Evolutionary conservation across 2,329 filamentous ascomycete genomes (phyloP), one percentile per base, ranked within the genome.

Genomic region (Diaporthe vaccinii): DNA sequence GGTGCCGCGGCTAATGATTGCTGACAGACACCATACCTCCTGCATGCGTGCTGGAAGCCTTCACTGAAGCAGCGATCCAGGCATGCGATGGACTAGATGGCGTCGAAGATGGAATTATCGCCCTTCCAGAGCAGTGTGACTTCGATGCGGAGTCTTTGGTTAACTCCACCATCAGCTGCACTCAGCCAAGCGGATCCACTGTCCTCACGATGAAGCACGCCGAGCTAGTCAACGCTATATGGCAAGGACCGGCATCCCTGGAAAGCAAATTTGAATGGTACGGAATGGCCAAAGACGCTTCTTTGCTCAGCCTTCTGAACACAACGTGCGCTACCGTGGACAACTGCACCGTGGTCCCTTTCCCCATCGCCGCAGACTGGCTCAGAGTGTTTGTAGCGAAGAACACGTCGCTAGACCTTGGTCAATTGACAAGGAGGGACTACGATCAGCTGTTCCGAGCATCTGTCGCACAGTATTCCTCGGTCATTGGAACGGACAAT

Each of bases 1-100:
- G 34, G 28, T n/a, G 31, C 20, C 8, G n/a, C 36, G 7, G 20
- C 71, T 73, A 31, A 36, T 80, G 81, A 78, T 78, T 81, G 44
- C 8, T 53, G 9, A 8, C 77, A 22, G 74, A 75, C 9, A 58
- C 69, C 2, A 85, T 85, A 83, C 25, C 89, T 88, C 78, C 79
- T 87, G 82, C 65, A 72, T 83, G 82, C 68, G 83, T 86, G 75
- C 81, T 87, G 73, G 81, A 8, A 76, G 82, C 65, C 81, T 87
- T 79, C 81, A 77, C 73, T 1, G 58, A 72, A 1, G 83, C 80
- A 1, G 86, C 87, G 70, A 79, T 87, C 28, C 55, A 83, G 51
- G 80, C 78, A 20, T 89, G 88, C 71, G 87, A 90, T 74, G 88
- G 87, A 6, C 85, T 89, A 15, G 78, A 87, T 1, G 87, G 86